A percentile compares a stretch with the other conserved stretches of the same genome.
These are phyloP conservation scores for Solanum tarijense DNA, from an alignment of 257 asterid species.

Conservation along the genomic window DNA sequence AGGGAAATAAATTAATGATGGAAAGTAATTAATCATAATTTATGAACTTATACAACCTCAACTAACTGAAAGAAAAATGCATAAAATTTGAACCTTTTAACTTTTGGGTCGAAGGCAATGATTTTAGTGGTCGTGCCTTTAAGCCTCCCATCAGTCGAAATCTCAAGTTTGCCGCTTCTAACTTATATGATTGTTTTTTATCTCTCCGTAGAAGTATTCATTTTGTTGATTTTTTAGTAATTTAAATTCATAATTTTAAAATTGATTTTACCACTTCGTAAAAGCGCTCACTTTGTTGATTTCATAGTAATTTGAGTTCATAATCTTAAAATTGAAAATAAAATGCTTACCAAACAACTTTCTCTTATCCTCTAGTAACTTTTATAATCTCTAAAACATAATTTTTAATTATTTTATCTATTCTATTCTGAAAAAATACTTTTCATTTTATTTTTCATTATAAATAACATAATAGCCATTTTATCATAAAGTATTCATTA, in stretches of 20 bases:
- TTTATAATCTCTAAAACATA: neutral
- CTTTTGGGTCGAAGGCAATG: neutral
- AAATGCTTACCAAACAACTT: no score
- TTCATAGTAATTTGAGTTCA: no score
- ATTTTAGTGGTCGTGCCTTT: neutral
- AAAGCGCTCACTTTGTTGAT: no score
- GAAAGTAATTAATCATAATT: neutral
- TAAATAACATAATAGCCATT: neutral
- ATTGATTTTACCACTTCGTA: no score
- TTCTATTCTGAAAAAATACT: neutral
- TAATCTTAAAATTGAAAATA: no score
- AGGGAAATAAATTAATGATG: neutral
- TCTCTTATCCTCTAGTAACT: neutral
- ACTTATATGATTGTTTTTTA: neutral
- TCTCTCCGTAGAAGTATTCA: no score
- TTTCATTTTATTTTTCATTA: neutral
- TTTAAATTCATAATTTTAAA: no score
- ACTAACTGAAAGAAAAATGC: neutral
- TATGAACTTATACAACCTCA: neutral
- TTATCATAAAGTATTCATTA: neutral
- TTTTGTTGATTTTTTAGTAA: no score
- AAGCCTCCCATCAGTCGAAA: neutral
- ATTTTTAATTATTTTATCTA: neutral
- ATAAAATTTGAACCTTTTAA: no score
- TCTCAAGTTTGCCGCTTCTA: neutral